Conservation (phyloP, 2,329 filamentous ascomycete genomes). For the Epichloe amarillans region DNA sequence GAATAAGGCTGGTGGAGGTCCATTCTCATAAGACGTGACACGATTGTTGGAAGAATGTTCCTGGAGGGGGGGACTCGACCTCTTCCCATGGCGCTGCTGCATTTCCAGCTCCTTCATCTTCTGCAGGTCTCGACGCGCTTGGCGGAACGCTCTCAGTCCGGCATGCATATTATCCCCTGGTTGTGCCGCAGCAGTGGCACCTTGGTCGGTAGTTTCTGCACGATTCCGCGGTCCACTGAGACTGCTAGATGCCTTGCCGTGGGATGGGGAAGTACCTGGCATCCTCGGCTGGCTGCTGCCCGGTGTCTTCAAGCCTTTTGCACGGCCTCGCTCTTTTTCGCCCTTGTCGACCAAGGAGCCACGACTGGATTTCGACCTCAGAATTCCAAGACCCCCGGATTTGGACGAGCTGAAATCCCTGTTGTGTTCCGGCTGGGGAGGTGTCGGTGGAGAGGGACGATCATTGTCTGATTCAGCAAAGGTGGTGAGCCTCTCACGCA, state of each 20-base stretch:
- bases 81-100: conserved; percentile 24
- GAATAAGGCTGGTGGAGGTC: conserved; percentile 31
- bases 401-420: conserved; percentile 21
- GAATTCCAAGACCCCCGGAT: conserved; percentile 49
- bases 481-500: conserved; percentile 60
- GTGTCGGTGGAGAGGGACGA: conserved; percentile 12
- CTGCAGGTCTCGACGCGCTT: conserved; percentile 43
- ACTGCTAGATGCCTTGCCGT: conserved; percentile 19
- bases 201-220: neutral
- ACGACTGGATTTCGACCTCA: conserved; percentile 53
- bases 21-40: conserved; percentile 30
- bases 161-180: conserved; percentile 32
- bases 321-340: conserved; percentile 24
- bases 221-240: neutral
- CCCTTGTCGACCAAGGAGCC: conserved; percentile 46
- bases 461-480: conserved; percentile 51
- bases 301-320: conserved; percentile 49
- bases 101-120: conserved; percentile 40
- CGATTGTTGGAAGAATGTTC: conserved; percentile 18
- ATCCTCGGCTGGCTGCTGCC: conserved; percentile 38
- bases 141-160: conserved; percentile 42
- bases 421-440: conserved; percentile 23
- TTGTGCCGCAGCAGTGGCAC: conserved; percentile 10
- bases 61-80: conserved; percentile 1
- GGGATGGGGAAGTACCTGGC: conserved; percentile 26